Evolutionary conservation across 2,329 filamentous ascomycete species (phyloP), one percentile per base, ranked within the genome.

Genomic region (Alternaria metachromatica): DNA sequence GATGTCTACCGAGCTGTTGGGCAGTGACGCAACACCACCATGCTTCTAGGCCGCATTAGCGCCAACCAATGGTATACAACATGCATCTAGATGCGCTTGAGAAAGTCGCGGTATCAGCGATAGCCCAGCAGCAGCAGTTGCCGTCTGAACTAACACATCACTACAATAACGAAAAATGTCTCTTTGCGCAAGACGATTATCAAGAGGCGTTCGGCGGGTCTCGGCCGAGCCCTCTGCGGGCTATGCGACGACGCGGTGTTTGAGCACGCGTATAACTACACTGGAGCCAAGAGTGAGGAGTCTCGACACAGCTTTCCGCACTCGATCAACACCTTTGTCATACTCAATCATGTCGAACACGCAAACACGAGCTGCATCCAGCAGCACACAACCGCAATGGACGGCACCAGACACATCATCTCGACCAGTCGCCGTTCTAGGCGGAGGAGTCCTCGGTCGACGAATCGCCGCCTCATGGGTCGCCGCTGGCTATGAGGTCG

Each of bases 401-500:
- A 56, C 18, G 2, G n/a, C 57, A 15, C 65, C 60, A 20, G 55
- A 62, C 21, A 60, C 46, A 9, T 59, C 60, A 5, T 62, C 58
- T 1, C n/a, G 65, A 30, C 46, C 63, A 10, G 26, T 68, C 41
- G 53, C 63, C 5, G 51, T 68, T n/a, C 45, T 68, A 8, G 66
- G 66, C 11, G 63, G 60, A 58, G 66, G 63, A 11, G 66, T 64
- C 9, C 41, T 66, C 1, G 66, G 66, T 43, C 61, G 66, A 9
- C 48, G 66, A 25, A 66, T 68, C 7, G 66, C 66, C 20, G 58
- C 54, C 21, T 62, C 61, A 5, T 68, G 66, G 66, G 26, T 64
- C 7, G 60, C 63, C 12, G 60, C 66, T 5, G 58, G 61, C 21
- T 68, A 64, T 49, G 26, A 62, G 4, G 58, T 66, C 4, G 20